phyloP scores from a whole-genome alignment of 2,329 filamentous ascomycete genomes.

The Exophiala sideris region DNA sequence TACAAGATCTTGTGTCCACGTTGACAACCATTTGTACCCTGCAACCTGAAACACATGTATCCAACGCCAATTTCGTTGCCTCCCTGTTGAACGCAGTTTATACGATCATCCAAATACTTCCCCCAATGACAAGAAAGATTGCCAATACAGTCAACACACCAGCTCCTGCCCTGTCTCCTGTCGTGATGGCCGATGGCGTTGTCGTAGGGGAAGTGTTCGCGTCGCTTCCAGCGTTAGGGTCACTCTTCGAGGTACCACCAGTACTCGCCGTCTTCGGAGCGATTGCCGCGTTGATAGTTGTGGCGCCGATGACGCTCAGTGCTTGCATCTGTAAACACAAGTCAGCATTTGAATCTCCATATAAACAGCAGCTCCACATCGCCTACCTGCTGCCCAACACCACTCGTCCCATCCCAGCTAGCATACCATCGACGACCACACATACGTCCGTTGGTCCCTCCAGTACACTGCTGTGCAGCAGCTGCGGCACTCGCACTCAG shows the following conservation, averaged over 20 bases:
- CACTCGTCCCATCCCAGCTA: constrained; percentile 56
- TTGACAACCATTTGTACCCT: neutral
- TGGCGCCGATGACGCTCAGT: constrained; percentile 61
- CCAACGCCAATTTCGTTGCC: neutral
- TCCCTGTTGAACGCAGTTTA: constrained; percentile 8
- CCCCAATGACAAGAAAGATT: constrained; percentile 30
- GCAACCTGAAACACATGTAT: neutral
- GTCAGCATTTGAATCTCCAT: constrained; percentile 4
- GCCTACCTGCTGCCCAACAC: constrained; percentile 60
- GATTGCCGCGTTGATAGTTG: constrained; percentile 48
- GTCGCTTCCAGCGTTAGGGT: constrained; percentile 36
- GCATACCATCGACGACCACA: constrained; percentile 64
- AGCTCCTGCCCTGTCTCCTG: constrained; percentile 39
- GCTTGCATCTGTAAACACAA: constrained; percentile 53
- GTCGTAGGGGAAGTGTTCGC: constrained; percentile 10
- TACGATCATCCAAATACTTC: constrained; percentile 34
- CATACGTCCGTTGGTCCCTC: constrained; percentile 54
- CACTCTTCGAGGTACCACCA: constrained; percentile 53
- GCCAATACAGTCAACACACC: constrained; percentile 37
- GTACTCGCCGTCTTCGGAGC: constrained; percentile 52
- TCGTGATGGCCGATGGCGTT: constrained; percentile 26
- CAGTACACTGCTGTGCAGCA: constrained; percentile 61
- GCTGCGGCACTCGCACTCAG: constrained; percentile 57
- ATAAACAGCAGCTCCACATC: neutral
- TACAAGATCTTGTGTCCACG: no score